phyloP scores from a whole-genome alignment of 1,139 yeast species.

The Geotrichum histeridarum region DNA sequence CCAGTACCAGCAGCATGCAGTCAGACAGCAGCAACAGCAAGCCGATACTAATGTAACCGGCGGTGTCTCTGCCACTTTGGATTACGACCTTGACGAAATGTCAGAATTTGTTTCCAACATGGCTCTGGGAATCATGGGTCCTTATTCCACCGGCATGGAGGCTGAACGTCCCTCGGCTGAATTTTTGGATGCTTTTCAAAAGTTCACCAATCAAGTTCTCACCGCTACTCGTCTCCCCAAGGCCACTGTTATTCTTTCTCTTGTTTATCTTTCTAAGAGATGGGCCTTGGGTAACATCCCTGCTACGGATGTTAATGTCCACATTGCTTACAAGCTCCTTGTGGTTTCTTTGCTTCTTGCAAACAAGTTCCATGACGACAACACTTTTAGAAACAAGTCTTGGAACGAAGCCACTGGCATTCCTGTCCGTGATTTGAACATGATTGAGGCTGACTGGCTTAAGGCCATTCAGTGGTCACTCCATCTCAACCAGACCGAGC shows the following conservation, averaged over 20 bases:
- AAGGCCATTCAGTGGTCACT: slow-evolving; percentile 35
- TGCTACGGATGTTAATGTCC: slow-evolving; percentile 30
- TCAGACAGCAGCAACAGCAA: slow-evolving; percentile 20
- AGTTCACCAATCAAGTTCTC: slow-evolving; percentile 61
- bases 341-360: slow-evolving; percentile 75
- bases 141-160: slow-evolving; percentile 23
- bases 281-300: slow-evolving; percentile 35
- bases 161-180: slow-evolving; percentile 31
- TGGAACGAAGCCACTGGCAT: slow-evolving; percentile 96
- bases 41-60: slow-evolving; percentile 43
- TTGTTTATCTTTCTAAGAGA: slow-evolving; percentile 62
- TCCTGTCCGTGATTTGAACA: slow-evolving; percentile 53
- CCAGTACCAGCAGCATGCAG: slow-evolving; percentile 23
- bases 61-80: slow-evolving; percentile 72
- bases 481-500: slow-evolving; percentile 31
- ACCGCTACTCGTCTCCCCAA: slow-evolving; percentile 87
- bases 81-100: slow-evolving; percentile 74
- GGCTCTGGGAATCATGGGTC: slow-evolving; percentile 53
- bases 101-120: slow-evolving; percentile 67
- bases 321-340: slow-evolving; percentile 49
- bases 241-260: slow-evolving; percentile 69
- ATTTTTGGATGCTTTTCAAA: slow-evolving; percentile 50
- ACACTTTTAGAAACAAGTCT: slow-evolving; percentile 88
- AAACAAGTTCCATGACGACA: slow-evolving; percentile 92
- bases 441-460: slow-evolving; percentile 73